These are phyloP conservation scores for Pugionium cornutum DNA, from an alignment of 345 rosid genomes.

Conservation along the genomic window DNA sequence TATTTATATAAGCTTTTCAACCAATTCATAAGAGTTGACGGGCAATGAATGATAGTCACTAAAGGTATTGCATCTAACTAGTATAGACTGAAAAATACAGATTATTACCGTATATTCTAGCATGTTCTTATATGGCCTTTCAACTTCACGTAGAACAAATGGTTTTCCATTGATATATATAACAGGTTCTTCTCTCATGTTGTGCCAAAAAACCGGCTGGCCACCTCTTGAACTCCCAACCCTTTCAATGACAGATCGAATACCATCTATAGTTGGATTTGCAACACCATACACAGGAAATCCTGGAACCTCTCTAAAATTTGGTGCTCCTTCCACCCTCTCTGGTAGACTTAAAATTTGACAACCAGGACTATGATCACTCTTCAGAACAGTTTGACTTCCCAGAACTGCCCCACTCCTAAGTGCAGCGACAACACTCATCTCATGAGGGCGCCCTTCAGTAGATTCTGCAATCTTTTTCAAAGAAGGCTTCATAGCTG, in stretches of 20 bases:
- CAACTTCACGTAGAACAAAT: slow-evolving; percentile 96
- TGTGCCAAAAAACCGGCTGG: slow-evolving; percentile 90
- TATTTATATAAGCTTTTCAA: slow-evolving; percentile 25
- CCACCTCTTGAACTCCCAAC: slow-evolving; percentile 81
- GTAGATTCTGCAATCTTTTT: slow-evolving; percentile 75
- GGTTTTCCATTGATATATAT: slow-evolving; percentile 95
- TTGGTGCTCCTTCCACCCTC: slow-evolving; percentile 97
- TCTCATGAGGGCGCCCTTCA: slow-evolving; percentile 86
- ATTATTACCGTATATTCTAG: slow-evolving; percentile 81
- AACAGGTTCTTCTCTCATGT: slow-evolving; percentile 99
- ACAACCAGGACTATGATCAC: slow-evolving; percentile 98
- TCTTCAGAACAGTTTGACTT: slow-evolving; percentile 94
- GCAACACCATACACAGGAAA: slow-evolving; percentile 99
- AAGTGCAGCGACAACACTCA: slow-evolving; percentile 83
- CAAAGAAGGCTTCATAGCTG: slow-evolving; percentile 63
- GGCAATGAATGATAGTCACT: too few relatives aligned
- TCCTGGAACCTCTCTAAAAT: slow-evolving; percentile 94
- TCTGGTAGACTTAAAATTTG: slow-evolving; percentile 75
- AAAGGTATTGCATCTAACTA: too few relatives aligned
- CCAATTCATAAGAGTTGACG: slow-evolving; percentile 5
- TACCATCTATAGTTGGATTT: slow-evolving; percentile 95
- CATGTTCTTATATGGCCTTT: slow-evolving; percentile 96
- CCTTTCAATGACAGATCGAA: slow-evolving; percentile 77
- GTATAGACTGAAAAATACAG: not conserved
- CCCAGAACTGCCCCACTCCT: slow-evolving; percentile 97